Conservation (phyloP, 2,329 filamentous ascomycete species). For the Annulohypoxylon truncatum region DNA sequence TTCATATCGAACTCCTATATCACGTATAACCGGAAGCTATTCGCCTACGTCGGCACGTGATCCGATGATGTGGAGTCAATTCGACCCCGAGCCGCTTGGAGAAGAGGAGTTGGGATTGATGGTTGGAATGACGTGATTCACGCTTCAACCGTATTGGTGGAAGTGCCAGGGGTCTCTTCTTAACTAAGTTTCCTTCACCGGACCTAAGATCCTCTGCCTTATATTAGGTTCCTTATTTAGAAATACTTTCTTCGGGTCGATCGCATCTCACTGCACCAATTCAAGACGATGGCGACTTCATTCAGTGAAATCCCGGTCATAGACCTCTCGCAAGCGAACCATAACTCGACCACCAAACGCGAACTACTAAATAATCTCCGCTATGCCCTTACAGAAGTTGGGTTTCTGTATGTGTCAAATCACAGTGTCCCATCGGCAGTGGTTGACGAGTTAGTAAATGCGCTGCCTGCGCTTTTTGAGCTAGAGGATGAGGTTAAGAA, state of each 20-base stretch:
- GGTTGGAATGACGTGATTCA: conserved; percentile 31
- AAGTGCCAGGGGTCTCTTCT: background rate
- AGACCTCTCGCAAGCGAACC: conserved; percentile 58
- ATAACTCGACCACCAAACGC: conserved; percentile 50
- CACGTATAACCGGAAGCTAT: background rate
- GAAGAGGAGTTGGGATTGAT: conserved; percentile 25
- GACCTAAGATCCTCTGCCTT: background rate
- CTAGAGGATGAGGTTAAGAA: conserved; percentile 54
- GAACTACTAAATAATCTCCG: conserved; percentile 57
- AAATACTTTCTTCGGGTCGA: background rate
- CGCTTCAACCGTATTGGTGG: conserved; percentile 14
- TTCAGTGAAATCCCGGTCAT: conserved; percentile 61
- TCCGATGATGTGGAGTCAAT: conserved; percentile 15
- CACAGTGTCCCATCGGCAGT: conserved; percentile 56
- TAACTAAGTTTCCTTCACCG: conserved; percentile 5
- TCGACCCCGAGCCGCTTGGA: conserved; percentile 5
- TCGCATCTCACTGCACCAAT: background rate
- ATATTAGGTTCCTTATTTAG: background rate
- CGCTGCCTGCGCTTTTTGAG: conserved; percentile 59
- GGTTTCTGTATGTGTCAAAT: conserved; percentile 65
- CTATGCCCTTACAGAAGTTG: conserved; percentile 61
- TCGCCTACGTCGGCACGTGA: conserved; percentile 25
- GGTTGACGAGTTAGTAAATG: conserved; percentile 53
- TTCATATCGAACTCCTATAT: background rate
- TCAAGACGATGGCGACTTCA: conserved; percentile 31